Evolutionary conservation across 2,329 filamentous ascomycete genomes (phyloP).

Genomic region (Xylariaceae sp.): DNA sequence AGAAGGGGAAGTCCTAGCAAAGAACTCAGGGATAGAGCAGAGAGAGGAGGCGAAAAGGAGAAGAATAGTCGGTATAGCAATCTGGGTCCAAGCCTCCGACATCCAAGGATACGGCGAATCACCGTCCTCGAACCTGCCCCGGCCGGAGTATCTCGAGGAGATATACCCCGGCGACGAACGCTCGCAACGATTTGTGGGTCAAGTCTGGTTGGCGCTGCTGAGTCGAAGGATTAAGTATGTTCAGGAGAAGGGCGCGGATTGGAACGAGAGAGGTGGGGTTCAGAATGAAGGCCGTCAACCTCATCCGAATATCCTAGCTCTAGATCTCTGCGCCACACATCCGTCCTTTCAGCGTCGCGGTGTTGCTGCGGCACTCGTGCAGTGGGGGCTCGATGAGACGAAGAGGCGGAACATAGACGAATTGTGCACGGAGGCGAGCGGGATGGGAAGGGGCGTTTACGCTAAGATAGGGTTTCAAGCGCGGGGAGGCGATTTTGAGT

Average conservation of each 20-base stretch:
- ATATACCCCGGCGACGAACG: constrained; percentile 41
- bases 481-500: constrained; percentile 40
- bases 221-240: constrained; percentile 40
- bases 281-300: too few relatives aligned
- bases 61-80: constrained; percentile 52
- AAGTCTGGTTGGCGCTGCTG: constrained; percentile 42
- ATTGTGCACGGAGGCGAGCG: constrained; percentile 42
- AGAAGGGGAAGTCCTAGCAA: constrained; percentile 35
- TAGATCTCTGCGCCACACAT: constrained; percentile 51
- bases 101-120: constrained; percentile 45
- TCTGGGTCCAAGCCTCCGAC: constrained; percentile 51
- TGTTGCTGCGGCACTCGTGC: constrained; percentile 41
- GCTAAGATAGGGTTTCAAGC: constrained; percentile 42
- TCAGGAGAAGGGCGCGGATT: constrained; percentile 35
- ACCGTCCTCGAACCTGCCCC: constrained; percentile 32
- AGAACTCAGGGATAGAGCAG: too few relatives aligned
- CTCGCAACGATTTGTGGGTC: constrained; percentile 44
- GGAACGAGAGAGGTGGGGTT: too few relatives aligned
- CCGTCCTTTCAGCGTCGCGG: constrained; percentile 50
- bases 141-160: constrained; percentile 30
- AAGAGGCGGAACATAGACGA: constrained; percentile 38
- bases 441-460: constrained; percentile 45
- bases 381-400: constrained; percentile 45
- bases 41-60: too few relatives aligned
- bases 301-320: constrained; percentile 47